Evolutionary conservation across 139 green algal genomes (phyloP), one percentile per base, ranked within the genome.

Genomic region (Chlamydomonas eustigma): DNA sequence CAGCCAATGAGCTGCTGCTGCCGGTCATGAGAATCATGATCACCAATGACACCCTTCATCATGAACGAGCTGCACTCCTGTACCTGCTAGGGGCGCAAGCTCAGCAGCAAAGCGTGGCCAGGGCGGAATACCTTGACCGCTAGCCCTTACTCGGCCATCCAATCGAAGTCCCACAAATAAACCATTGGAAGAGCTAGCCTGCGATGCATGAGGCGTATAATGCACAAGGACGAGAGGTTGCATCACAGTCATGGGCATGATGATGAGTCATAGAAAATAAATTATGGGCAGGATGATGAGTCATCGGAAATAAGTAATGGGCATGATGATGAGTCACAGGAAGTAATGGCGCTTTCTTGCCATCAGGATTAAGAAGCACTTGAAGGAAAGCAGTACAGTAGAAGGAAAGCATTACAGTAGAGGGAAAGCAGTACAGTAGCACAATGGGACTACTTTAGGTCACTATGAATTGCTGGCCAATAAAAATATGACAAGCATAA

Each of bases 101-200:
- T 75, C 68, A 32, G n/a, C 6, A 18, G 35, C 12, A n/a, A 51
- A 75, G 6, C 68, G 68, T 8, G 8, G 6, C 68, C 68, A 75
- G 12, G 68, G 68, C 12, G 68, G 68, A 37, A 75, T 12, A 2
- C 68, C 68, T 38, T 39, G 25, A n/a, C 68, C 68, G 34, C 65
- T 73, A 6, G 18, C 31, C 18, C 68, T 18, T n/a, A 75, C 68
- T 5, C 68, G 36, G 12, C 68, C 68, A 63, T 75, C 68, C 68
- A 75, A 24, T 4, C 68, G 68, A 37, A 75, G 68, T 2, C 68
- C 68, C 24, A 75, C 68, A 35, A 75, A 75, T 38, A 75, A 31
- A 3, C 68, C 68, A 3, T 58, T 75, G 38, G 58, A 37, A 4
- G 30, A 4, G 6, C 4, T 75, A 39, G 71, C 39, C 18, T 66